Conservation (phyloP, 345 rosid genomes). For the Brassica napus region Da-Ae NC_063452.1:56411501-56412000, state of each 20-base stretch:
- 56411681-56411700: neutral
- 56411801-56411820: conserved; percentile 8
- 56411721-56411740: conserved; percentile 3
- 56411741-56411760: conserved; percentile 13
- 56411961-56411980: conserved; percentile 81
- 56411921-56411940: conserved; percentile 78
- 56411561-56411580: conserved; percentile 79
- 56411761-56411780: conserved; percentile 2
- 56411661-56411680: neutral
- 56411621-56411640: neutral
- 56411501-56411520: conserved; percentile 87
- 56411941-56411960: conserved; percentile 80
- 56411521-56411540: conserved; percentile 83
- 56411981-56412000: conserved; percentile 96
- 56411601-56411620: conserved; percentile 61
- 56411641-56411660: conserved; percentile 11
- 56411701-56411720: neutral
- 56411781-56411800: conserved; percentile 11
- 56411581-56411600: conserved; percentile 89
- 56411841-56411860: conserved; percentile 10
- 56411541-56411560: conserved; percentile 80
- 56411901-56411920: conserved; percentile 81
- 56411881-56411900: conserved; percentile 88
- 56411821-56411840: conserved; percentile 7
- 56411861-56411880: conserved; percentile 4